phyloP scores from a whole-genome alignment of 2,329 filamentous ascomycete genomes.

The Ilyonectria robusta region DNA sequence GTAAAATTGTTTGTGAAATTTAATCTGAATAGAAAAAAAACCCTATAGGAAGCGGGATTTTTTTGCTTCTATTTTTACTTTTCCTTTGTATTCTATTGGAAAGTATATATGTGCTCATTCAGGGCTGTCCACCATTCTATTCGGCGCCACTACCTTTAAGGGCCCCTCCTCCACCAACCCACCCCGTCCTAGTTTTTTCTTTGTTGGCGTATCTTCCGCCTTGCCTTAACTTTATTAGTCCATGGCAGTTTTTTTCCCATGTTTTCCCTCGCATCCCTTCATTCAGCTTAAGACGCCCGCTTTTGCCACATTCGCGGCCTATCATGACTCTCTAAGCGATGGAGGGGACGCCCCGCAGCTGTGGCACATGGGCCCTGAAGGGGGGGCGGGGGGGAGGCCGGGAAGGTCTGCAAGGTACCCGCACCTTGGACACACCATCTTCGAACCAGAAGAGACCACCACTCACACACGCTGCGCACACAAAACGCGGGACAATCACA shows the following conservation, averaged over 20 bases:
- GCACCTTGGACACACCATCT: slow-evolving; percentile 36
- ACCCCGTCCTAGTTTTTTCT: background rate
- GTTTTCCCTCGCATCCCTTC: slow-evolving; percentile 3
- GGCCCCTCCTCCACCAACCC: background rate
- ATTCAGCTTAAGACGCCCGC: slow-evolving; percentile 14
- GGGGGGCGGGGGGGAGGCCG: slow-evolving; percentile 2
- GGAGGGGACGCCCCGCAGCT: slow-evolving; percentile 6
- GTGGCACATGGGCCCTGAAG: background rate
- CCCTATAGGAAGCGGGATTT: no score
- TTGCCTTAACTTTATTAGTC: slow-evolving; percentile 2
- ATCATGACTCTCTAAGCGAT: slow-evolving; percentile 13
- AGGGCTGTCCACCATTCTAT: background rate
- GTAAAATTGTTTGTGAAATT: no score
- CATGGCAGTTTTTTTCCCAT: slow-evolving; percentile 14
- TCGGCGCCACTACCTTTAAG: background rate
- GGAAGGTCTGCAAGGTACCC: slow-evolving; percentile 46
- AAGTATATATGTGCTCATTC: no score
- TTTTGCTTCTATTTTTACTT: no score
- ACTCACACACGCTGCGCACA: slow-evolving; percentile 6
- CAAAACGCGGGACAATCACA: background rate
- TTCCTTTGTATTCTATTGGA: no score
- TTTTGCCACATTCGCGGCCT: background rate
- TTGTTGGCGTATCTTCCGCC: slow-evolving; percentile 3
- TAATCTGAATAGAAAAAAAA: no score
- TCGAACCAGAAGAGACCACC: slow-evolving; percentile 6